Conservation (phyloP, 352 stramenopile genomes). For the Globisporangium polare region DNA sequence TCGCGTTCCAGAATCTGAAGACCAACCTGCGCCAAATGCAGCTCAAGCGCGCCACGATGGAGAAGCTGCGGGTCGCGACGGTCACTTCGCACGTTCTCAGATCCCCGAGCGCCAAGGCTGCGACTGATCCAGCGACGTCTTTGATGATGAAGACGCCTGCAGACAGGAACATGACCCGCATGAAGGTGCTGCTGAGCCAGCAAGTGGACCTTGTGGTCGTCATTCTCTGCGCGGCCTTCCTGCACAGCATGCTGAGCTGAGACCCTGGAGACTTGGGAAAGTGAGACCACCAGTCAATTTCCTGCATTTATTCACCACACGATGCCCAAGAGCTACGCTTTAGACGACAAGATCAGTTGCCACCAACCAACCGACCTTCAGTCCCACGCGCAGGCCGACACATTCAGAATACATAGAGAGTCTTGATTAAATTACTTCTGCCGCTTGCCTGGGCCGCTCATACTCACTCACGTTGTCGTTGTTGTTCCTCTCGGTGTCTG, state of each 20-base stretch:
- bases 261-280: not conserved
- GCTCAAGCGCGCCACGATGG: constrained; percentile 22
- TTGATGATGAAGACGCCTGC: not conserved
- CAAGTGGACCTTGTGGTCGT: constrained; percentile 23
- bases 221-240: constrained; percentile 8
- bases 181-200: constrained; percentile 12
- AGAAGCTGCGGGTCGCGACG: constrained; percentile 5
- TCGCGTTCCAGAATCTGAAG: constrained; percentile 33
- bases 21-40: constrained; percentile 14
- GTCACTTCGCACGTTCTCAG: not conserved
- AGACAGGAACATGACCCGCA: not conserved
- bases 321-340: not conserved
- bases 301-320: not conserved
- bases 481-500: not conserved
- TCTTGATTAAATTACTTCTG: constrained; percentile 8
- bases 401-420: constrained; percentile 6
- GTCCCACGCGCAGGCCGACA: not conserved
- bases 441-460: constrained; percentile 1
- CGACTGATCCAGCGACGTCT: too few relatives aligned
- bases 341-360: not conserved
- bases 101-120: not conserved
- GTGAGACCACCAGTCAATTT: not conserved
- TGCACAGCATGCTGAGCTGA: constrained; percentile 6
- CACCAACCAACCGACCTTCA: not conserved
- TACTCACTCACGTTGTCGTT: constrained; percentile 4